Conservation (phyloP, 495 filamentous ascomycete genomes). For the Annulohypoxylon stygium region DNA sequence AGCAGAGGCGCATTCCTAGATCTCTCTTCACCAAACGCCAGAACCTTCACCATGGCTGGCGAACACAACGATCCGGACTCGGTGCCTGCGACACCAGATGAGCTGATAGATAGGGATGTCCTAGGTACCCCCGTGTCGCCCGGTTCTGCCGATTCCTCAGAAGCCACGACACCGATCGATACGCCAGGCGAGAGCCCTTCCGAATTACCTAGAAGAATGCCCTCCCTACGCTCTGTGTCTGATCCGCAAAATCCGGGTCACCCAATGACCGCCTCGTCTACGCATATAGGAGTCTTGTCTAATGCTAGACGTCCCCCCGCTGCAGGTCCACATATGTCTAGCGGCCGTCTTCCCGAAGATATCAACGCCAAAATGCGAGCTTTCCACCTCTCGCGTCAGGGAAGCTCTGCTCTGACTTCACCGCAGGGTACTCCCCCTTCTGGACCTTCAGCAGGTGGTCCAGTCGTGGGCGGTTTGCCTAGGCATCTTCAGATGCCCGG, state of each 20-base stretch:
- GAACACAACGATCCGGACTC: constrained; percentile 43
- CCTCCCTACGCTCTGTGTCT: constrained; percentile 67
- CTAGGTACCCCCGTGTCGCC: constrained; percentile 56
- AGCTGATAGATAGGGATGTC: constrained; percentile 50
- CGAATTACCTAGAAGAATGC: constrained; percentile 60
- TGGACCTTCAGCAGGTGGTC: constrained; percentile 58
- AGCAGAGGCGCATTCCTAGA: constrained; percentile 30
- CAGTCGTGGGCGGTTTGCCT: constrained; percentile 55
- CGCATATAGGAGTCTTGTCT: constrained; percentile 83
- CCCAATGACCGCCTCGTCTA: constrained; percentile 78
- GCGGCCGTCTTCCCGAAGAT: constrained; percentile 75
- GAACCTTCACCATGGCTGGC: constrained; percentile 51
- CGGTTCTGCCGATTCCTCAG: constrained; percentile 59
- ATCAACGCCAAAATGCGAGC: constrained; percentile 85
- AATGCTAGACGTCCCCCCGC: constrained; percentile 76
- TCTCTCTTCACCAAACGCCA: constrained; percentile 12
- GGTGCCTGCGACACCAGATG: constrained; percentile 58
- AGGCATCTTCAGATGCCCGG: constrained; percentile 58
- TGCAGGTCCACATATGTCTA: constrained; percentile 66
- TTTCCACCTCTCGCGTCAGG: constrained; percentile 69
- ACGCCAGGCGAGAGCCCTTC: constrained; percentile 53
- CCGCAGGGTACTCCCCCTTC: constrained; percentile 53
- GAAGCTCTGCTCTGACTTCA: constrained; percentile 42
- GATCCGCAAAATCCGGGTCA: constrained; percentile 64
- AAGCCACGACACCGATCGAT: constrained; percentile 62